Base-by-base conservation (phyloP, 108 stramenopile genomes). In the Aureococcus anophagefferens region DNA sequence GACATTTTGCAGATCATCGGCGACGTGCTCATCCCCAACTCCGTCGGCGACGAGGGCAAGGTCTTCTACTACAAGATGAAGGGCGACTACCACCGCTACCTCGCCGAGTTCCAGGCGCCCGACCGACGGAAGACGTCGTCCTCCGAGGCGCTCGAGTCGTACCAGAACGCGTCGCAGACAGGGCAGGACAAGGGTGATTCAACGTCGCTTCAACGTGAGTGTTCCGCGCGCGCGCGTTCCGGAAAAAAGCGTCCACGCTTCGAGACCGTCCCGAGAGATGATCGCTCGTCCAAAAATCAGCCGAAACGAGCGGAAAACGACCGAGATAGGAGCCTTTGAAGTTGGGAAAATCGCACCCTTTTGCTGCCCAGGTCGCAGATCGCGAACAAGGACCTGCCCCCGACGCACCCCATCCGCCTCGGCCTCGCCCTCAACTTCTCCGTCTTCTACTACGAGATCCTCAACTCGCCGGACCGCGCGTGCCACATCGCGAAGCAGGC, bases 51-150 rank as follows among this genome's bases (percentile, higher is more conserved):
- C 77, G 97, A 99, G 81, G 97, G 96, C 76, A 96, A 98, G 91
- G 99, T 99, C 64, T 99, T 99, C 83, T 99, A 98, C 94, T 97
- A 97, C 92, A 97, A 93, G 88, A 91, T 96, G 95, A 97, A 97
- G 92, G 99, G 97, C 30, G 99, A 99, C 80, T 99, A 99, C 89
- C 96, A 99, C 88, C 94, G 99, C 77, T 99, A 96, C 84, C 84
- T 96, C 63, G 94, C 93, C 63, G 93, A 95, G 81, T 96, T 95
- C 86, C 90, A 95, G 77, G 76, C 80, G 59, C 90, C 85, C 30
- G 91, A 92, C 36, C 78, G 80, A 62, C 92, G 95, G 72, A 93
- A 92, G 88, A 87, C 87, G 67, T 90, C 89, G 64, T 94, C 96
- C 65, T 87, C 88, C 35, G 81, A 91, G 21, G 98, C 98, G 63